Conservation (phyloP, 2,329 filamentous ascomycete genomes). For the Beauveria sp. region DNA sequence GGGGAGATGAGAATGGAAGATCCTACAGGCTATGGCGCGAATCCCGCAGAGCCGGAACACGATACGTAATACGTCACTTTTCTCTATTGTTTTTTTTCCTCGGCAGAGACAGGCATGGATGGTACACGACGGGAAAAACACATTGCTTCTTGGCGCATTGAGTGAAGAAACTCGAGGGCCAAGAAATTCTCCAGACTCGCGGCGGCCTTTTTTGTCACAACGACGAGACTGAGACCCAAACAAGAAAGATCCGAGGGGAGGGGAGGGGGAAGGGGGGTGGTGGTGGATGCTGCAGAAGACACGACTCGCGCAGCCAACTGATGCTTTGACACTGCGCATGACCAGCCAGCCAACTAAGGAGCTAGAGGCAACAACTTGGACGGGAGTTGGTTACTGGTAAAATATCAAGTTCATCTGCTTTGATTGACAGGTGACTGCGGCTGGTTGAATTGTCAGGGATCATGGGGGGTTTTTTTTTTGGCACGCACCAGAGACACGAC, state of each 20-base stretch:
- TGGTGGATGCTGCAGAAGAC: background rate
- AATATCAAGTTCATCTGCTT: background rate
- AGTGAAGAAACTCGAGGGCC: background rate
- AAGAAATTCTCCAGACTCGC: too few relatives aligned
- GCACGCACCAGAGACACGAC: background rate
- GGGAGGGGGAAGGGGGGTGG: background rate
- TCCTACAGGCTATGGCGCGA: background rate
- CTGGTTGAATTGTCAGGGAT: background rate
- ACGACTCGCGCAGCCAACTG: background rate
- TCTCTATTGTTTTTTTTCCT: background rate
- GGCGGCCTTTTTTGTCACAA: too few relatives aligned
- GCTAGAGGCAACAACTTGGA: background rate
- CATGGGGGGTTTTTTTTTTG: background rate
- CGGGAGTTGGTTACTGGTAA: background rate
- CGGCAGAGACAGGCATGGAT: background rate
- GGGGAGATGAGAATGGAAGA: background rate
- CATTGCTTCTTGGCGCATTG: background rate
- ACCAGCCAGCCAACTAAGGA: background rate
- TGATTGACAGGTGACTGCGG: background rate
- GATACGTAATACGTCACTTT: background rate
- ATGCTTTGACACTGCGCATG: background rate
- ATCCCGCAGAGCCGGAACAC: background rate
- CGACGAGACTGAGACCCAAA: background rate
- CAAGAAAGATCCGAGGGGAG: background rate
- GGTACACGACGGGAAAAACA: background rate